Base-by-base conservation (phyloP, 805 yeast species). In the Pichia manshurica region DNA sequence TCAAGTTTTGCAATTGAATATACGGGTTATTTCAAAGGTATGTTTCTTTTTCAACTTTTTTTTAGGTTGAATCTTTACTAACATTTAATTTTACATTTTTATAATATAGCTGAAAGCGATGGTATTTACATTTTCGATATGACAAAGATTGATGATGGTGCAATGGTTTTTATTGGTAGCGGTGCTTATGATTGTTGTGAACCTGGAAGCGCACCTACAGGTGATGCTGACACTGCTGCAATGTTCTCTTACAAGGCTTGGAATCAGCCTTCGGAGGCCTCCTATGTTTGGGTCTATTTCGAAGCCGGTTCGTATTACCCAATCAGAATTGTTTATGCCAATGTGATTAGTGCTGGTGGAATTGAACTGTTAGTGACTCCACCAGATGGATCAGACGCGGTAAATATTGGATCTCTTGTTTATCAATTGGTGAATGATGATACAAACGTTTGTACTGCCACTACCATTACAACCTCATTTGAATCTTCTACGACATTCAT, bases 111-210 rank as follows among this genome's bases (percentile, higher is more conserved):
- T 16, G 42, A 53, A 5, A 51, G 46, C 19, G 51, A 62, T 17
- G 72, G 71, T 49, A 44, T 54, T 8, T 68, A 63, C 42, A 45
- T 51, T 0, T 54, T 67, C 38, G 32, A 44, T 13, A 47, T 65
- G 16, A 32, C 39, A 6, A 34, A 35, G 8, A 56, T 60, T 21
- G 71, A 67, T 56, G 71, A 68, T 53, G 53, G 57, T 19, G 65
- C 56, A 17, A 61, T 60, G 54, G 64, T 70, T 39, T 58, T 55
- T 42, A 50, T 63, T 44, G 68, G 68, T 37, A 61, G 61, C 9
- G 59, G 55, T 46, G 65, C 65, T n/a, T 61, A 69, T 21, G 60
- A 59, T 25, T 72, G 77, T 54, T 63, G 72, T 55, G 48, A 55
- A 29, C 51, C 58, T 6, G 15, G 25, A 4, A n/a, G 28, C 13